These are phyloP conservation scores for Metarhizium sp. DNA, from an alignment of 2,329 filamentous ascomycete species.

Conservation along the genomic window DNA sequence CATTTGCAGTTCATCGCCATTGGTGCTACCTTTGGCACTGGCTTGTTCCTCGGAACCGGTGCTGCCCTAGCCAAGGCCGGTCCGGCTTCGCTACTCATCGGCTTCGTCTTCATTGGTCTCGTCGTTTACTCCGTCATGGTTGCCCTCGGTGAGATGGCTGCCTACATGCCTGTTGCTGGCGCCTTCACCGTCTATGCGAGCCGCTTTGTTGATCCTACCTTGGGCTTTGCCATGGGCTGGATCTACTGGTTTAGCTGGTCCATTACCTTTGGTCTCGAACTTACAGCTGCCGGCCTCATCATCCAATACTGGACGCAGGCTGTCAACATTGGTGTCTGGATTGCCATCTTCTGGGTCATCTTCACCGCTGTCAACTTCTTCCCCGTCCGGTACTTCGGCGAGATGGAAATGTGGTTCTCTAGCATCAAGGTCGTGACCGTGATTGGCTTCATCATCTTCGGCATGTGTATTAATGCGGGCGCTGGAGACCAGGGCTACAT, in stretches of 20 bases:
- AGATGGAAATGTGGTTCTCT: constrained; percentile 72
- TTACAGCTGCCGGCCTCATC: constrained; percentile 63
- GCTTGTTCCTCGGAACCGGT: constrained; percentile 62
- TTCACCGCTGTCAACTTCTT: constrained; percentile 63
- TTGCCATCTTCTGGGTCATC: constrained; percentile 62
- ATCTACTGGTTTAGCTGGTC: constrained; percentile 76
- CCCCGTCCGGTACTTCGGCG: constrained; percentile 63
- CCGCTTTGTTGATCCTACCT: constrained; percentile 62
- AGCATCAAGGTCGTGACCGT: constrained; percentile 70
- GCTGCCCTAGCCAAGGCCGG: constrained; percentile 52
- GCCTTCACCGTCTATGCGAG: constrained; percentile 69
- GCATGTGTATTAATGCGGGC: constrained; percentile 65
- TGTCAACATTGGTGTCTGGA: constrained; percentile 62
- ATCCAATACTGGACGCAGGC: constrained; percentile 63
- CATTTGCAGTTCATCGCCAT: constrained; percentile 43
- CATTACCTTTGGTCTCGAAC: constrained; percentile 63
- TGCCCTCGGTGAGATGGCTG: constrained; percentile 62
- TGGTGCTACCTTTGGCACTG: constrained; percentile 60
- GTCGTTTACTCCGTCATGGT: constrained; percentile 71
- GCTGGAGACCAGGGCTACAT: constrained; percentile 60
- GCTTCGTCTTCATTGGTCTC: constrained; percentile 59
- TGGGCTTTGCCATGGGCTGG: constrained; percentile 75
- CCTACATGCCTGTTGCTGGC: constrained; percentile 67
- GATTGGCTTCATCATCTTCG: constrained; percentile 67
- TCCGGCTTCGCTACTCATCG: constrained; percentile 57